These are phyloP conservation scores for Suhomyces taliae DNA, from an alignment of 1,139 yeast species.

Conservation along the genomic window DNA sequence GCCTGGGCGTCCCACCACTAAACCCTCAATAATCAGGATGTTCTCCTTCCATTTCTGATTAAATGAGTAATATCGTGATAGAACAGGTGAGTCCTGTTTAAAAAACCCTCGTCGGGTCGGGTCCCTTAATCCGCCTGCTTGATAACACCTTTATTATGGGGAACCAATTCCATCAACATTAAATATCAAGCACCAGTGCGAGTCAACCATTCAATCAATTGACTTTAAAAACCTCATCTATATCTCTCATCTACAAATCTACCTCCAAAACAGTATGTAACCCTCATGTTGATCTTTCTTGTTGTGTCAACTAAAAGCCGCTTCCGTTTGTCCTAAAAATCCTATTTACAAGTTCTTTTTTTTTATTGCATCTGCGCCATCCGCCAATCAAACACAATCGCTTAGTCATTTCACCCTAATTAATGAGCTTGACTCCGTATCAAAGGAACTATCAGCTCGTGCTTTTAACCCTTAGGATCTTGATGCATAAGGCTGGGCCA, in stretches of 20 bases:
- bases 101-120: no score
- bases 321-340: constrained; percentile 6
- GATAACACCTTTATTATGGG: no score
- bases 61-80: no score
- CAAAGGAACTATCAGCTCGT: background rate
- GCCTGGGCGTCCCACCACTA: background rate
- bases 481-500: background rate
- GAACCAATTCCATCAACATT: no score
- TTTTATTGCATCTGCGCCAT: background rate
- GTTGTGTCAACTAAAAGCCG: constrained; percentile 2
- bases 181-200: no score
- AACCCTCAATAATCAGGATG: background rate
- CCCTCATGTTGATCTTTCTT: background rate
- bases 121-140: no score
- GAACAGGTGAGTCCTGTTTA: no score
- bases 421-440: constrained; percentile 1
- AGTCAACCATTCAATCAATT: no score
- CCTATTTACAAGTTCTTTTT: background rate
- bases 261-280: no score
- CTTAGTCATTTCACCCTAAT: background rate
- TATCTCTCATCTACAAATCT: background rate
- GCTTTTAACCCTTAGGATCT: background rate
- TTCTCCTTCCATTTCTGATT: background rate
- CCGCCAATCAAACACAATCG: constrained; percentile 4
- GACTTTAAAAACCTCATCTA: no score